Conservation (phyloP, 2,329 filamentous ascomycete species). For the Hymenoscyphus occultus region DNA sequence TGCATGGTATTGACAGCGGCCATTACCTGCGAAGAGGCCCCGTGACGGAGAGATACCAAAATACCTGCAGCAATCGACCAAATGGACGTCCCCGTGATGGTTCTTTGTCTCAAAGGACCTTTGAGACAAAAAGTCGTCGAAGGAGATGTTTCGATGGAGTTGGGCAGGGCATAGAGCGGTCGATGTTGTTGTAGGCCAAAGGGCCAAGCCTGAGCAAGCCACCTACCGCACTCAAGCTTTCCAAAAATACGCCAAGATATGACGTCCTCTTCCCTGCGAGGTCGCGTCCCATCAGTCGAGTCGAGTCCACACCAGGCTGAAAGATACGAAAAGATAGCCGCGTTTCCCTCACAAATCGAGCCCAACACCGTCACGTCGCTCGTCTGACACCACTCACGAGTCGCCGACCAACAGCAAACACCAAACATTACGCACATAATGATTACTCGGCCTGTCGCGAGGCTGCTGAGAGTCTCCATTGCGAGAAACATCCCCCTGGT, state of each 20-base stretch:
- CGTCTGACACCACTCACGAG: slow-evolving; percentile 1
- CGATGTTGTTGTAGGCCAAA: too few relatives aligned
- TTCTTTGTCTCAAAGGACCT: not conserved
- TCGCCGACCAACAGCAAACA: not conserved
- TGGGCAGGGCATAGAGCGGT: not conserved
- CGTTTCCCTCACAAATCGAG: not conserved
- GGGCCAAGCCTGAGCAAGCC: not conserved
- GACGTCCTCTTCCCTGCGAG: not conserved
- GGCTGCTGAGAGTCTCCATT: slow-evolving; percentile 18
- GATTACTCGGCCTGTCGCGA: slow-evolving; percentile 24
- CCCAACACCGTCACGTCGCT: not conserved
- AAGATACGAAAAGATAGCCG: not conserved
- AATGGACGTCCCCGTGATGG: not conserved
- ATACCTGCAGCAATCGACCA: not conserved
- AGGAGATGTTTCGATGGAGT: not conserved
- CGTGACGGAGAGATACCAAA: not conserved
- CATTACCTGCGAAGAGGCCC: not conserved
- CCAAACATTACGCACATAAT: slow-evolving; percentile 16
- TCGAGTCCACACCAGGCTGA: too few relatives aligned
- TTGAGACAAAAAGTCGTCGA: too few relatives aligned
- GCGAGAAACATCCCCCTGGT: not conserved
- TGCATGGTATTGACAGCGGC: not conserved
- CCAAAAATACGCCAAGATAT: not conserved
- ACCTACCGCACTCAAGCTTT: too few relatives aligned
- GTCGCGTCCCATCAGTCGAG: too few relatives aligned